Percentiles rank a stretch among this genome's conserved stretches.
phyloP scores from a whole-genome alignment of 768 basidiomycete genomes.

The Xerocomus potaroensis region DNA sequence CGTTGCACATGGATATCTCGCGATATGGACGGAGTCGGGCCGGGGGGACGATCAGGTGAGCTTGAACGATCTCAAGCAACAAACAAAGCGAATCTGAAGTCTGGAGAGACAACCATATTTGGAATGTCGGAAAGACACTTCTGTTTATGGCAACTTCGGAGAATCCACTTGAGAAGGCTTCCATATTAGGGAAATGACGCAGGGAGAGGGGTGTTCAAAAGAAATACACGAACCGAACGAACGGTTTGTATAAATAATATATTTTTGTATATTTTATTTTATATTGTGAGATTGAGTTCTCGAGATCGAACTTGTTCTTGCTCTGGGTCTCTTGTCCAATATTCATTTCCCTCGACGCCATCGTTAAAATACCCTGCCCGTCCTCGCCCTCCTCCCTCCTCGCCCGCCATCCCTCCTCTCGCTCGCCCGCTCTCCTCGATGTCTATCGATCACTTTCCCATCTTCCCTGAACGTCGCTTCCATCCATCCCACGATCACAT shows the following conservation, averaged over 20 bases:
- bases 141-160: too few relatives aligned
- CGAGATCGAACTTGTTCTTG: constrained; percentile 14
- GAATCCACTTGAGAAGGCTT: constrained; percentile 19
- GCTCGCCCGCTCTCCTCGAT: constrained; percentile 21
- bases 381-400: background rate
- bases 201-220: constrained; percentile 4
- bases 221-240: too few relatives aligned
- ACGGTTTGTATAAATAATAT: background rate
- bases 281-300: constrained; percentile 21
- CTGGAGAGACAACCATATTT: too few relatives aligned
- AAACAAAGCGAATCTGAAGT: too few relatives aligned
- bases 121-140: too few relatives aligned
- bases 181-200: constrained; percentile 16
- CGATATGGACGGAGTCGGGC: constrained; percentile 28
- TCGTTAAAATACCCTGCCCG: constrained; percentile 27
- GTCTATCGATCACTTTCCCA: constrained; percentile 32
- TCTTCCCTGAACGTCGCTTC: constrained; percentile 32
- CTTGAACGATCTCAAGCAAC: too few relatives aligned
- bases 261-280: too few relatives aligned
- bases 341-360: constrained; percentile 18
- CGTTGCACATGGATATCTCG: constrained; percentile 29
- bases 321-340: constrained; percentile 12
- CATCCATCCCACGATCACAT: constrained; percentile 24
- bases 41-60: too few relatives aligned
- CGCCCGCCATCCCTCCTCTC: background rate